These are phyloP conservation scores for Nicotiana noctiflora DNA, from an alignment of 257 asterid species.

Conservation along the genomic window DNA sequence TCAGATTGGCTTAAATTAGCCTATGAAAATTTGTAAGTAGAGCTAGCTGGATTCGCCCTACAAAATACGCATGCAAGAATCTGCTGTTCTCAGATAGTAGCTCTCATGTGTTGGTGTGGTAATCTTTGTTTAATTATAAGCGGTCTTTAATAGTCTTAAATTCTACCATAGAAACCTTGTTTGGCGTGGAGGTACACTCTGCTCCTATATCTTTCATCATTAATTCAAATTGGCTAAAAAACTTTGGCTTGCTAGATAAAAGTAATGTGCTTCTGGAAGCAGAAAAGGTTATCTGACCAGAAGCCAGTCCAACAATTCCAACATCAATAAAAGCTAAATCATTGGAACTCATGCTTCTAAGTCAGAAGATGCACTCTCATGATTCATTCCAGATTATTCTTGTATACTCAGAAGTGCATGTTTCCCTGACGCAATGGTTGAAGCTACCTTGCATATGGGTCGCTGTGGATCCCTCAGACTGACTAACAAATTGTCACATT, in stretches of 20 bases:
- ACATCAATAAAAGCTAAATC: not conserved
- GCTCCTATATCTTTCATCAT: not conserved
- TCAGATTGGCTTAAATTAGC: not conserved
- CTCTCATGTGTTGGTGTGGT: not conserved
- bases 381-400: not conserved
- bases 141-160: not conserved
- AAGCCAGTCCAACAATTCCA: not conserved
- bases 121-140: not conserved
- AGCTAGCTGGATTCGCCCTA: not conserved
- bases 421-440: not conserved
- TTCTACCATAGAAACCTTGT: not conserved
- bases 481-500: slow-evolving; percentile 71
- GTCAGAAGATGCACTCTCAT: not conserved
- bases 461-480: slow-evolving; percentile 59
- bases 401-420: not conserved
- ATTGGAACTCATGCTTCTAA: not conserved
- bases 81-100: not conserved
- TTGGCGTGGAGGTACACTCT: not conserved
- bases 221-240: not conserved
- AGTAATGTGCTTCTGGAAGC: not conserved
- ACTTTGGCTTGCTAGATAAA: not conserved
- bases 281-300: not conserved
- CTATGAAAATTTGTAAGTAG: not conserved
- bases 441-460: slow-evolving; percentile 70
- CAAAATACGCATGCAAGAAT: not conserved